Evolutionary conservation across 768 basidiomycete genomes (phyloP).

Genomic region (Vararia minispora): DNA sequence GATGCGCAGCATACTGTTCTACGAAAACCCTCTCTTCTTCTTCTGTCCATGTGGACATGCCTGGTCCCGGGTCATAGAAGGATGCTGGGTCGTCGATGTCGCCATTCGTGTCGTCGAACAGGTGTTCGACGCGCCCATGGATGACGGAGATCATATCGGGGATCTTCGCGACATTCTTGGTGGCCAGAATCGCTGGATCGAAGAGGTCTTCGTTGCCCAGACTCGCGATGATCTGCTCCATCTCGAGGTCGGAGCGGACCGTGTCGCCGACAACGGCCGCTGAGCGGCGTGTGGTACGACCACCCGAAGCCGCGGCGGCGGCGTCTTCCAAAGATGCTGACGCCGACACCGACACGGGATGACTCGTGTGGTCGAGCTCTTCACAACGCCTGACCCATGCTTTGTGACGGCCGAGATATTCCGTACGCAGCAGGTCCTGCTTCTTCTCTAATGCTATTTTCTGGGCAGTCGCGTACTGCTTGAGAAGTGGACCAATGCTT

Average conservation of each 20-base stretch:
- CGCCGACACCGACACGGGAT: too few species aligned
- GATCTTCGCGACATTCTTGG: conserved; percentile 73
- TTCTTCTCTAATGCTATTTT: conserved; percentile 43
- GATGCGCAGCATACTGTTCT: conserved; percentile 71
- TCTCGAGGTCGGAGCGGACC: conserved; percentile 90
- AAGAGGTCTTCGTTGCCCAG: conserved; percentile 85
- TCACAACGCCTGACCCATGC: conserved; percentile 66
- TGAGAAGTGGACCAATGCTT: conserved; percentile 35
- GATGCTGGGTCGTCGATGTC: conserved; percentile 63
- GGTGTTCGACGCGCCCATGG: conserved; percentile 44
- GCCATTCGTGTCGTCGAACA: conserved; percentile 82
- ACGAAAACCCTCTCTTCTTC: conserved; percentile 72
- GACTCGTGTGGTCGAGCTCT: conserved; percentile 49
- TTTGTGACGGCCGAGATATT: conserved; percentile 61
- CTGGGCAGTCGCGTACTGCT: conserved; percentile 42
- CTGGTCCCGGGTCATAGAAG: conserved; percentile 63
- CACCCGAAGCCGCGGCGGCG: conserved; percentile 23
- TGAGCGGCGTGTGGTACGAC: conserved; percentile 63
- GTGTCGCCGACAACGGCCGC: conserved; percentile 71
- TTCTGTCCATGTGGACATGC: conserved; percentile 81
- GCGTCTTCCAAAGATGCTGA: conserved; percentile 36
- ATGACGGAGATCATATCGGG: conserved; percentile 84
- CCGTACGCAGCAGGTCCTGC: conserved; percentile 39
- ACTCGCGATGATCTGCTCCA: conserved; percentile 95
- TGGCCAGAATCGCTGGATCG: conserved; percentile 84